Conservation (phyloP, 345 rosid species). For the Mallotus nudiflorus region DNA sequence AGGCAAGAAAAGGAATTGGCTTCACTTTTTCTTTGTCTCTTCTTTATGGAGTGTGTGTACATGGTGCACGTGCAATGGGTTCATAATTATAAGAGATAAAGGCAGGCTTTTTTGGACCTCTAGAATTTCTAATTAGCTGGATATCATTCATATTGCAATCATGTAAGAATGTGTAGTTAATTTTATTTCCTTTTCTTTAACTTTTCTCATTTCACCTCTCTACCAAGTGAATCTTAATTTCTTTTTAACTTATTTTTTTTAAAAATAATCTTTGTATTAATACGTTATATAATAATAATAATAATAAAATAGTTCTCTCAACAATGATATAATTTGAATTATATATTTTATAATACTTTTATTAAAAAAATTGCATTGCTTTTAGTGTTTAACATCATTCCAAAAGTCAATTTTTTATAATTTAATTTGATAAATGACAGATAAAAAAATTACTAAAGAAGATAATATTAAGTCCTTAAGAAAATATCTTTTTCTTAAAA, state of each 20-base stretch:
- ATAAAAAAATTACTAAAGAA: too few relatives aligned
- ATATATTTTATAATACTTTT: too few relatives aligned
- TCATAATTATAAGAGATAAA: not conserved
- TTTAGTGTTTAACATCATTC: too few relatives aligned
- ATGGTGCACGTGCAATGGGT: conserved; percentile 43
- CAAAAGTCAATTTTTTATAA: too few relatives aligned
- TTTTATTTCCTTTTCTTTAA: not conserved
- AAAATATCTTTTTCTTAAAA: too few relatives aligned
- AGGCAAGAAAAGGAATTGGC: conserved; percentile 17
- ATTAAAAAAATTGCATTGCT: too few relatives aligned
- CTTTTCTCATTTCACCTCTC: not conserved
- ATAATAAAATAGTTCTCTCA: too few relatives aligned
- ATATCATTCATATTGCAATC: conserved; percentile 33
- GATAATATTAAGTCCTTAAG: too few relatives aligned
- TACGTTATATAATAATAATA: too few relatives aligned
- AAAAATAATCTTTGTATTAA: too few relatives aligned
- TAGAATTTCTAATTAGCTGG: conserved; percentile 35
- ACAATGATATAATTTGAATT: too few relatives aligned
- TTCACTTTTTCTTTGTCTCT: conserved; percentile 6
- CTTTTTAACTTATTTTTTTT: not conserved
- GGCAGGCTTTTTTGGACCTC: conserved; percentile 11
- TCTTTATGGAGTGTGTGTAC: not conserved
- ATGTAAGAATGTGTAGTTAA: not conserved
- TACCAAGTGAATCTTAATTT: not conserved
- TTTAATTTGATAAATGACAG: too few relatives aligned